Evolutionary conservation across 108 stramenopile genomes (phyloP).

Genomic region (Cyclotella sp.): DNA sequence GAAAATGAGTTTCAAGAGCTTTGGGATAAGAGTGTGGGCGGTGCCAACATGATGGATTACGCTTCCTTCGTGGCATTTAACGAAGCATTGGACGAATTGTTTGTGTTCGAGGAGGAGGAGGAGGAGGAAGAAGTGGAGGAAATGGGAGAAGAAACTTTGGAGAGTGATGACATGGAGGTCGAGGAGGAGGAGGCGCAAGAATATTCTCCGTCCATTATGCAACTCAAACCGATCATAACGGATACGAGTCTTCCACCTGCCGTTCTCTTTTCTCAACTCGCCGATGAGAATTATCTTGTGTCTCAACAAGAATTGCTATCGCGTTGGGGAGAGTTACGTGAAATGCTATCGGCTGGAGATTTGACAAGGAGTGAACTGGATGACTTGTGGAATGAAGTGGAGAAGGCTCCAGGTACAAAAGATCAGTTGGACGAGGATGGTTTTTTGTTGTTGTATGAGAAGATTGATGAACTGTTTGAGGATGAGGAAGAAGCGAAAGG

Average conservation of each 20-base stretch:
- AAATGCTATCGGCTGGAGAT: slow-evolving; percentile 73
- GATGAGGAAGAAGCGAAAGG: slow-evolving; percentile 59
- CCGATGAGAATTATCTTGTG: slow-evolving; percentile 65
- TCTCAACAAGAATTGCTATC: slow-evolving; percentile 60
- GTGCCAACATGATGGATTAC: slow-evolving; percentile 51
- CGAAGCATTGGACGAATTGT: slow-evolving; percentile 74
- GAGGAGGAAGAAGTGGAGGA: slow-evolving; percentile 55
- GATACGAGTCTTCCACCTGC: slow-evolving; percentile 65
- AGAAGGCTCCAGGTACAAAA: slow-evolving; percentile 54
- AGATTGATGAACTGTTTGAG: slow-evolving; percentile 83
- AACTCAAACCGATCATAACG: slow-evolving; percentile 47
- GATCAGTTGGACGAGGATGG: slow-evolving; percentile 63
- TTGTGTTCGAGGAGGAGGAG: slow-evolving; percentile 76
- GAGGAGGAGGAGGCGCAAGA: slow-evolving; percentile 16
- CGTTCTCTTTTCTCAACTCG: slow-evolving; percentile 72
- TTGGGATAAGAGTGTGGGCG: slow-evolving; percentile 58
- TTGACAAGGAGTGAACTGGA: slow-evolving; percentile 68
- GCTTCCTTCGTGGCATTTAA: slow-evolving; percentile 78
- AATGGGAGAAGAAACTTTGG: not conserved
- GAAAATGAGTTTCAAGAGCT: slow-evolving; percentile 78
- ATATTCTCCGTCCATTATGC: not conserved
- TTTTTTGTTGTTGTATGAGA: slow-evolving; percentile 64
- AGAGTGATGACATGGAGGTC: slow-evolving; percentile 33
- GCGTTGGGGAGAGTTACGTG: slow-evolving; percentile 75
- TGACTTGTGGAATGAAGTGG: slow-evolving; percentile 51